These are phyloP conservation scores for Gyrodon lividus DNA, from an alignment of 768 basidiomycete genomes.

Conservation along the genomic window DNA sequence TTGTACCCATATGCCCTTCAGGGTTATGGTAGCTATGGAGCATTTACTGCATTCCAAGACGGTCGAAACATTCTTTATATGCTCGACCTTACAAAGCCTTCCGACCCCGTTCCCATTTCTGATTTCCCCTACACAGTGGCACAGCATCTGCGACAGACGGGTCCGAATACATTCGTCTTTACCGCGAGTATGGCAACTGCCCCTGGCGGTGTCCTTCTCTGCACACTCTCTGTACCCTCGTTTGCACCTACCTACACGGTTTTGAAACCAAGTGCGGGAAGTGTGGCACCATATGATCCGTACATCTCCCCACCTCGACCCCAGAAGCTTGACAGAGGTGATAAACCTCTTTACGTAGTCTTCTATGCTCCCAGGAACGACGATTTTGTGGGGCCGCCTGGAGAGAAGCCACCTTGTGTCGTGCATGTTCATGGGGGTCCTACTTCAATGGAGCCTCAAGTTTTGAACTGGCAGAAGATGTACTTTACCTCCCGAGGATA, in stretches of 20 bases:
- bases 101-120: not conserved
- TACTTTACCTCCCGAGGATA: conserved; percentile 70
- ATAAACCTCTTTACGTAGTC: conserved; percentile 46
- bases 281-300: not conserved
- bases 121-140: conserved; percentile 12
- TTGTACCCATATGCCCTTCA: conserved; percentile 22
- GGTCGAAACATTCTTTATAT: conserved; percentile 35
- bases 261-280: conserved; percentile 13
- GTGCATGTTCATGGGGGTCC: conserved; percentile 71
- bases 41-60: conserved; percentile 31
- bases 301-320: conserved; percentile 17
- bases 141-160: conserved; percentile 6
- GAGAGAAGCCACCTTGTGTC: conserved; percentile 66
- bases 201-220: conserved; percentile 11
- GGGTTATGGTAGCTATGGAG: conserved; percentile 18
- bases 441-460: conserved; percentile 45
- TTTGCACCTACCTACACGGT: conserved; percentile 9
- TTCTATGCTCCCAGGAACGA: conserved; percentile 66
- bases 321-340: conserved; percentile 3
- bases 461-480: conserved; percentile 51
- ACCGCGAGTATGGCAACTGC: not conserved
- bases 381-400: conserved; percentile 43
- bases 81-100: conserved; percentile 18
- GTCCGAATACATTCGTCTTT: conserved; percentile 10
- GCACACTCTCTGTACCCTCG: conserved; percentile 7